Base-by-base conservation (phyloP, 148 eudicot genomes). In the Vaccinium darrowii region DNA sequence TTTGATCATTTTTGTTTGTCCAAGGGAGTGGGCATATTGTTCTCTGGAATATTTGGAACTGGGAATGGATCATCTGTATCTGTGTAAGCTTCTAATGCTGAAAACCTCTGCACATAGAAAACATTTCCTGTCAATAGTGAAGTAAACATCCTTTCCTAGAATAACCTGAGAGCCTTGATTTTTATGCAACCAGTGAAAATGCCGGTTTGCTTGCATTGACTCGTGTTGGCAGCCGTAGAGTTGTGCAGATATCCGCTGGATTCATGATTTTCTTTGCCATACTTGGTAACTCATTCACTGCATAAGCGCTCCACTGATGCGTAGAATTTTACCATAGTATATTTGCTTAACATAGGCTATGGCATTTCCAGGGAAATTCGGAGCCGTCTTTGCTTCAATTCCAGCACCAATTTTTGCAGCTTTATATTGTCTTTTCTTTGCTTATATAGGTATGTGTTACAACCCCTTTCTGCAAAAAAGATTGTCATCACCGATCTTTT, bases 181-280 rank as follows among this genome's bases (percentile, higher is more conserved):
- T 19, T n/a, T 83, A 27, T 30, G 47, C 60, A 65, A 82, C 58
- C 90, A 96, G 99, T 81, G 98, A 96, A 86, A 96, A 96, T 90
- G 99, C 98, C 51, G 99, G 99, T 87, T 89, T 96, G 87, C 91
- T 96, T 19, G 99, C 92, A 0, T 63, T 96, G 84, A 96, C 98
- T 56, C 94, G 95, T 57, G 99, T 95, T 63, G 99, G 99, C 58
- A 96, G 99, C 88, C 89, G 99, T 84, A 92, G 99, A 77, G 99
- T 96, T 47, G 96, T 72, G 30, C 98, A 94, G 85, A 95, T 96
- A 79, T 91, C 99, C 15, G 97, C 99, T 50, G 96, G 93, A 0
- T 96, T 96, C 85, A 96, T 96, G 99, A 92, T 96, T 82, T 96
- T 96, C 90, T 96, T 96, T 84, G 93, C 99, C n/a, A 84, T 96